Evolutionary conservation across 2,329 filamentous ascomycete species (phyloP).

Genomic region (Penicillium brevicompactum): DNA sequence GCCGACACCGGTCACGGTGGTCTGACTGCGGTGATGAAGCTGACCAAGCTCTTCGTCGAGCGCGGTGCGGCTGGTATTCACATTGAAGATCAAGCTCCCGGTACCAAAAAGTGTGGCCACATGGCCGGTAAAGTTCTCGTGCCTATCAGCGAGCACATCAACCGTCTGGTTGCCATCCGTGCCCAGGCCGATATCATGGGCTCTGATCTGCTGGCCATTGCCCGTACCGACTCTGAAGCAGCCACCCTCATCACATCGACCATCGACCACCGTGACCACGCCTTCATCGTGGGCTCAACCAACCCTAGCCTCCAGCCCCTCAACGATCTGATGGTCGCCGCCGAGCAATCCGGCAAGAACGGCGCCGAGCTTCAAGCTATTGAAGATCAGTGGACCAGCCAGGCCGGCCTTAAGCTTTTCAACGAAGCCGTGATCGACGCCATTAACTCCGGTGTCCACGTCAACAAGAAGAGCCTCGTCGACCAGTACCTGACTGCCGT

Average conservation of each 20-base stretch:
- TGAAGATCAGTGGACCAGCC: slow-evolving; percentile 81
- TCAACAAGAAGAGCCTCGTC: slow-evolving; percentile 69
- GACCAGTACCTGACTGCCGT: slow-evolving; percentile 66
- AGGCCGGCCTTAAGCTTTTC: slow-evolving; percentile 84
- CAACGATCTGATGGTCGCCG: slow-evolving; percentile 86
- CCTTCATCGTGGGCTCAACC: slow-evolving; percentile 87
- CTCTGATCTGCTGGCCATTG: slow-evolving; percentile 83
- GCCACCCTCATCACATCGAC: slow-evolving; percentile 96
- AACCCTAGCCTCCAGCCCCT: slow-evolving; percentile 83
- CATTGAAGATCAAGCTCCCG: slow-evolving; percentile 97
- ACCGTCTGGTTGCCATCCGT: slow-evolving; percentile 92
- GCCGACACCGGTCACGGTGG: slow-evolving; percentile 97
- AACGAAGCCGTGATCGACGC: slow-evolving; percentile 83
- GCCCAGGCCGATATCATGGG: slow-evolving; percentile 99
- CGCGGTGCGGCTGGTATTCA: slow-evolving; percentile 96
- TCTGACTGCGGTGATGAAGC: slow-evolving; percentile 98
- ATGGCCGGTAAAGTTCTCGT: slow-evolving; percentile 99
- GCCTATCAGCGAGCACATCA: slow-evolving; percentile 96
- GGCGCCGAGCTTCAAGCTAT: slow-evolving; percentile 83
- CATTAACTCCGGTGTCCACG: slow-evolving; percentile 68
- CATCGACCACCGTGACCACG: slow-evolving; percentile 93
- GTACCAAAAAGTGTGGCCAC: slow-evolving; percentile 99
- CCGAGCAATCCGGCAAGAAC: slow-evolving; percentile 77
- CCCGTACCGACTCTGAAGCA: slow-evolving; percentile 95
- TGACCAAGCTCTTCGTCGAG: slow-evolving; percentile 96